A percentile compares a stretch with the other conserved stretches of the same genome.
phyloP scores from a whole-genome alignment of 306 rosid genomes.

The Delonix regia region DNA sequence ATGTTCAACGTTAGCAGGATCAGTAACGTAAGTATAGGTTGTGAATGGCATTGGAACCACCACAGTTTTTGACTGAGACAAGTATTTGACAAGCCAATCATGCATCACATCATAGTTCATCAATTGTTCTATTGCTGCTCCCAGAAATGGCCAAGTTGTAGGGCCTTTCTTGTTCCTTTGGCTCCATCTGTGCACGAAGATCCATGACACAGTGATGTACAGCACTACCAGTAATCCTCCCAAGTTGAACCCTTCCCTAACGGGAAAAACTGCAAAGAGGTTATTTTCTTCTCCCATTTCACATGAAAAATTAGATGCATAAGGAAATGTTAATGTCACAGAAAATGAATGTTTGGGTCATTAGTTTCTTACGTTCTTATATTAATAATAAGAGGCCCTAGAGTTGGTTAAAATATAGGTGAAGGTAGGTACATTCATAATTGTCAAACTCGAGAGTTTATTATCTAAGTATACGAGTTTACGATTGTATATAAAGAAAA shows the following conservation, averaged over 20 bases:
- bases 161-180: constrained; percentile 79
- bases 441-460: too few relatives aligned
- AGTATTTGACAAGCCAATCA: constrained; percentile 78
- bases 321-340: constrained; percentile 17
- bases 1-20: constrained; percentile 85
- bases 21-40: constrained; percentile 87
- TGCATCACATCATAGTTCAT: constrained; percentile 84
- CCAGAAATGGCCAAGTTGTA: constrained; percentile 87
- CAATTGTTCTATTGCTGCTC: constrained; percentile 83
- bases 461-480: too few relatives aligned
- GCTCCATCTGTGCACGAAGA: constrained; percentile 67
- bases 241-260: constrained; percentile 37
- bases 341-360: constrained; percentile 25
- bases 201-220: constrained; percentile 59
- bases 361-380: constrained; percentile 44
- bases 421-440: too few relatives aligned
- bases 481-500: too few relatives aligned
- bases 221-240: constrained; percentile 46
- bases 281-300: constrained; percentile 39
- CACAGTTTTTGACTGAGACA: constrained; percentile 59
- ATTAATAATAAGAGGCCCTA: neutral
- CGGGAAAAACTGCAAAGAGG: constrained; percentile 11
- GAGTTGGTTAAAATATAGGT: constrained; percentile 43
- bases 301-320: neutral
- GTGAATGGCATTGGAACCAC: constrained; percentile 94